These are phyloP conservation scores for Phlyctochytrium arcticum DNA, from an alignment of 192 early-diverging fungal species.

Conservation along the genomic window DNA sequence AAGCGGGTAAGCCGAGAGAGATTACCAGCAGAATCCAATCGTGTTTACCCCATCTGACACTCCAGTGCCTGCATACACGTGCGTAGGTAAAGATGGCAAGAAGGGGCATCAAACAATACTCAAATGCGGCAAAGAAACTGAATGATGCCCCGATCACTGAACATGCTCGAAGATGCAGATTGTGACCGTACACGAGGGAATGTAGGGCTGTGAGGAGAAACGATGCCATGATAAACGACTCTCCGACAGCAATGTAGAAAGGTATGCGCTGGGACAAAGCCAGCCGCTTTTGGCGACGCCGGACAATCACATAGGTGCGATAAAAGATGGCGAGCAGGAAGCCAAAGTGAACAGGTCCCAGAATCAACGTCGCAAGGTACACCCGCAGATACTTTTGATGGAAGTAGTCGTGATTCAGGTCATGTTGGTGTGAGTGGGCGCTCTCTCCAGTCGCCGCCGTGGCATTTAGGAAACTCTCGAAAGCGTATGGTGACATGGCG, in stretches of 20 bases:
- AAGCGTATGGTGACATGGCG: too few relatives aligned
- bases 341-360: not conserved
- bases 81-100: constrained; percentile 1
- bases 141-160: not conserved
- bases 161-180: not conserved
- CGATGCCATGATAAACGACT: not conserved
- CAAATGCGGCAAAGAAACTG: not conserved
- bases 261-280: constrained; percentile 9
- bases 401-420: not conserved
- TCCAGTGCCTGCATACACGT: constrained; percentile 2
- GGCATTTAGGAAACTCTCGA: too few relatives aligned
- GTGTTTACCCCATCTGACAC: not conserved
- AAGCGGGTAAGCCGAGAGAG: not conserved
- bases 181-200: not conserved
- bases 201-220: not conserved
- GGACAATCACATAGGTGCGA: not conserved
- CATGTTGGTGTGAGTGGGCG: not conserved
- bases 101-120: not conserved
- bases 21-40: not conserved
- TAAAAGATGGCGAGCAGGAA: not conserved
- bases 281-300: not conserved
- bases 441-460: too few relatives aligned
- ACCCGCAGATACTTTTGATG: not conserved
- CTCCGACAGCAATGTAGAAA: not conserved
- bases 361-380: not conserved